Percentiles rank a stretch among this genome's conserved stretches.
Conservation (phyloP, 1,139 yeast genomes). For the Chernovozyma aurita region DNA sequence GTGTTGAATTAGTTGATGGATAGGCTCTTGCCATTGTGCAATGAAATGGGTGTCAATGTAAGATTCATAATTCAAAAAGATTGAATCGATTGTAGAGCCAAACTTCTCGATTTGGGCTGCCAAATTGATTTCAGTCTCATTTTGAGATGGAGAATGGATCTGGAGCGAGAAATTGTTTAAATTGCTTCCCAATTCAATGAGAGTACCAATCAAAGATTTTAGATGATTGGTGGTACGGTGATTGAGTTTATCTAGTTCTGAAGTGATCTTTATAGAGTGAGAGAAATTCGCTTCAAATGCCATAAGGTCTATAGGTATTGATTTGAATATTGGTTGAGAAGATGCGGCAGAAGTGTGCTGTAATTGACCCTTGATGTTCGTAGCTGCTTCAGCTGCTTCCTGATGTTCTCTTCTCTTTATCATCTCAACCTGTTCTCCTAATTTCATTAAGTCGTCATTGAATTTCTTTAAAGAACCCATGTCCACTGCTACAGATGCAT, state of each 20-base stretch:
- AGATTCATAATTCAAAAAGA: constrained; percentile 38
- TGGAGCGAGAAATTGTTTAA: constrained; percentile 45
- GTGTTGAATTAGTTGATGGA: constrained; percentile 39
- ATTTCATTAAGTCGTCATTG: constrained; percentile 33
- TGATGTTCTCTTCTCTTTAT: constrained; percentile 21
- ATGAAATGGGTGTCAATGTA: constrained; percentile 31
- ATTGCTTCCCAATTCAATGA: constrained; percentile 45
- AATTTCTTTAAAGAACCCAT: constrained; percentile 29
- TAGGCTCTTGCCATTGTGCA: constrained; percentile 47
- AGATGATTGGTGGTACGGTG: constrained; percentile 26
- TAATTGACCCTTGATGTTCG: neutral
- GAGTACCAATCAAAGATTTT: constrained; percentile 24
- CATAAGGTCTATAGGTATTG: constrained; percentile 32
- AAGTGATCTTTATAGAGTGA: constrained; percentile 28
- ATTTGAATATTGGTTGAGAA: constrained; percentile 14
- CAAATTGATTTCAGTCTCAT: constrained; percentile 11
- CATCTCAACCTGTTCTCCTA: constrained; percentile 32
- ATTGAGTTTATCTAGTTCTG: constrained; percentile 33
- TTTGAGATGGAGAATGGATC: constrained; percentile 22
- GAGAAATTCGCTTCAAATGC: constrained; percentile 33
- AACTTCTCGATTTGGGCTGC: constrained; percentile 32
- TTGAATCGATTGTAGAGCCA: constrained; percentile 43
- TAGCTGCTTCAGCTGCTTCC: constrained; percentile 8
- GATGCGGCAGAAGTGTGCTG: neutral
- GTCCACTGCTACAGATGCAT: constrained; percentile 21